Evolutionary conservation across 31 red algal species (phyloP), one percentile per base, ranked within the genome.

Genomic region (Odonthalia washingtoniensis): DNA sequence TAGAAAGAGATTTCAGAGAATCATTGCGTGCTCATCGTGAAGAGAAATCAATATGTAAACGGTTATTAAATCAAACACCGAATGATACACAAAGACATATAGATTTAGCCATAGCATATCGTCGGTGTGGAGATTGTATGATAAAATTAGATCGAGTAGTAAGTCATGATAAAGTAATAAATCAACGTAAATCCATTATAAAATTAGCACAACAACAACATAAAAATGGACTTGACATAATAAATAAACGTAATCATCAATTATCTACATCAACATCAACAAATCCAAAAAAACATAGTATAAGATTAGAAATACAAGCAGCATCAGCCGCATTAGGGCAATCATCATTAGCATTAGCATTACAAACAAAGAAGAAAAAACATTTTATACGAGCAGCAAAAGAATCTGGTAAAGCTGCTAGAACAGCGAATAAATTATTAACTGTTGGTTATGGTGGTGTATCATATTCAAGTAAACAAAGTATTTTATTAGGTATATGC

Each of bases 71-170:
- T 12, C 32, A 21, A 37, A 61, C 43, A 24, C 74, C 82, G 0
- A 30, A 79, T 35, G 63, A 81, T 43, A 44, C 65, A 4, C 17
- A 37, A 3, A 74, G 67, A 53, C 82, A 44, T 60, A 81, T 92
- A 18, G 89, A 92, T 46, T 75, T 92, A 16, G 81, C 89, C 81
- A 86, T 92, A 30, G 81, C 89, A 21, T 92, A 92, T 43, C 89
- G 81, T 45, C 81, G 82, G 37, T 92, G 89, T 81, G 89, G 89
- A 16, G 82, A 92, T 60, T 57, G 52, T 28, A 92, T 86, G 82
- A 52, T 86, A 4, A 80, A 82, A 37, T 28, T 92, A 16, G 89
- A 92, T n/a, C 74, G 76, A 5, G 46, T 92, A 1, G 70, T 84
- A 5, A 75, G 67, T 17, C 26, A 77, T 40, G 36, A 81, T 33